Conservation (phyloP, 768 basidiomycete species). For the Naganishia kalamii region DNA sequence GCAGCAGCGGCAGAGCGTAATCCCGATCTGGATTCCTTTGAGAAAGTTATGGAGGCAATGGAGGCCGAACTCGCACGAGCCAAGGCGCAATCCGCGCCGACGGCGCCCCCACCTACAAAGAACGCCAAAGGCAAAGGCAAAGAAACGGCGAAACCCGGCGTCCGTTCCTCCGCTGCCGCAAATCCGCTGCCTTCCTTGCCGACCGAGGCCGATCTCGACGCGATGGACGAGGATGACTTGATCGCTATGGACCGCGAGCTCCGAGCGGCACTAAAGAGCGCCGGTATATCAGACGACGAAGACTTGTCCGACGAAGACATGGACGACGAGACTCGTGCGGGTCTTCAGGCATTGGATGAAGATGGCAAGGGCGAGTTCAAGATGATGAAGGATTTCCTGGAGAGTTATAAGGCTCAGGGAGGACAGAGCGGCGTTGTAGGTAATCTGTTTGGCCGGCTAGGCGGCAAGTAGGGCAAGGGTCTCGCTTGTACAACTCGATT, state of each 20-base stretch:
- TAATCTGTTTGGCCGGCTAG: slow-evolving; percentile 76
- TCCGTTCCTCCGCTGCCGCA: not conserved
- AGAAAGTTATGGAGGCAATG: slow-evolving; percentile 93
- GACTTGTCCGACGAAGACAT: slow-evolving; percentile 49
- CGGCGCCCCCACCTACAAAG: not conserved
- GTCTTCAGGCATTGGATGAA: slow-evolving; percentile 28
- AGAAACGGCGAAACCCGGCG: slow-evolving; percentile 24
- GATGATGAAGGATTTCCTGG: slow-evolving; percentile 91
- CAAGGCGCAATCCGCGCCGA: slow-evolving; percentile 14
- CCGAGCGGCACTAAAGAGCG: slow-evolving; percentile 56
- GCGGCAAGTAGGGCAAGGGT: slow-evolving; percentile 48
- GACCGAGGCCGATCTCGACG: slow-evolving; percentile 52
- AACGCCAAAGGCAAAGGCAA: slow-evolving; percentile 23
- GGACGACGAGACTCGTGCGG: slow-evolving; percentile 34
- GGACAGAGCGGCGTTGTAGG: slow-evolving; percentile 87
- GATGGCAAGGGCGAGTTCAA: slow-evolving; percentile 61
- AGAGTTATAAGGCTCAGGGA: slow-evolving; percentile 87
- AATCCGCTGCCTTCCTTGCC: slow-evolving; percentile 38
- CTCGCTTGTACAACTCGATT: slow-evolving; percentile 9
- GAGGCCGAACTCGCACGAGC: slow-evolving; percentile 63
- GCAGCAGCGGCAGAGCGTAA: slow-evolving; percentile 47
- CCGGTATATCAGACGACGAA: slow-evolving; percentile 54
- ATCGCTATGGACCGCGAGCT: slow-evolving; percentile 82
- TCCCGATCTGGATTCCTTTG: slow-evolving; percentile 79
- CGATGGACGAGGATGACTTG: slow-evolving; percentile 61